phyloP scores from a whole-genome alignment of 257 asterid species.

The Jasminum sambac region DNA sequence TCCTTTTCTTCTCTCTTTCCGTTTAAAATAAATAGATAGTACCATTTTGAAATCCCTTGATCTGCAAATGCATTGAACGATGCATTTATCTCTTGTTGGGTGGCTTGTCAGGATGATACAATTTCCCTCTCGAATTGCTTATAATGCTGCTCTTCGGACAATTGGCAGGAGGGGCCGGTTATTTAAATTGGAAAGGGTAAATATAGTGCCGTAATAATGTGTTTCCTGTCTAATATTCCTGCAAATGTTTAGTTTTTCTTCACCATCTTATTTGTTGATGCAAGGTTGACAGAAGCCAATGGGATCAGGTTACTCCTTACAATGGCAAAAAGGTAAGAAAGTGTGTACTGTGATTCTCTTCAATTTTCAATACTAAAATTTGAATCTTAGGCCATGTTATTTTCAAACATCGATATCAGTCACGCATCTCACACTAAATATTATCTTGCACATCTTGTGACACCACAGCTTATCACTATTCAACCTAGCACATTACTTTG shows the following conservation, averaged over 20 bases:
- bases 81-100: neutral
- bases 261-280: slow-evolving; percentile 26
- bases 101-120: slow-evolving; percentile 55
- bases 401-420: no score
- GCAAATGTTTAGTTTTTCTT: slow-evolving; percentile 6
- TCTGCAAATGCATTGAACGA: neutral
- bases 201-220: neutral
- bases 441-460: no score
- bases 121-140: slow-evolving; percentile 51
- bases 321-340: slow-evolving; percentile 86
- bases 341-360: slow-evolving; percentile 17
- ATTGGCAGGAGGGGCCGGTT: slow-evolving; percentile 55
- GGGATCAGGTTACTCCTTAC: slow-evolving; percentile 52
- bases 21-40: neutral
- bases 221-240: neutral
- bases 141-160: slow-evolving; percentile 45
- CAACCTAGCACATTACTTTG: no score
- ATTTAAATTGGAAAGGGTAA: slow-evolving; percentile 56
- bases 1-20: neutral
- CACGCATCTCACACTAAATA: no score
- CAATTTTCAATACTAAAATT: neutral
- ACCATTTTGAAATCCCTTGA: neutral
- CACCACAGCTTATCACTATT: no score
- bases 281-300: slow-evolving; percentile 56
- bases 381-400: slow-evolving; percentile 11